phyloP scores from a whole-genome alignment of 192 early-diverging fungal species.

The Coemansia asiatica region DNA sequence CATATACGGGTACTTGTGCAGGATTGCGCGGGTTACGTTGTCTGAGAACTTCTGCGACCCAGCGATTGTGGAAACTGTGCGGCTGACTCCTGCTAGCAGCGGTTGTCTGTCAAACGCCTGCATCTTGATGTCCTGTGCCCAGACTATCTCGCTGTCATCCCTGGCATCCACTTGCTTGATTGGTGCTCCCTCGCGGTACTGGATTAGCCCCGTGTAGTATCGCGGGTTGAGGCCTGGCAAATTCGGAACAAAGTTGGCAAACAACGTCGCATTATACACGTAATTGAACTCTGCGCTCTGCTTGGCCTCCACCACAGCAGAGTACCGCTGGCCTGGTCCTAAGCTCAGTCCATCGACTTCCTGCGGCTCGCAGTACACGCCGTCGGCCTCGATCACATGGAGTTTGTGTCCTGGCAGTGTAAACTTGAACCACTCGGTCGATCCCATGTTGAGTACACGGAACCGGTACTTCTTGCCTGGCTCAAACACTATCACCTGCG shows the following conservation, averaged over 20 bases:
- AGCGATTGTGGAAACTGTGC: slow-evolving; percentile 48
- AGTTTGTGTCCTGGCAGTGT: slow-evolving; percentile 74
- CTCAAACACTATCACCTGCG: slow-evolving; percentile 58
- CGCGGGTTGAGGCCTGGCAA: slow-evolving; percentile 50
- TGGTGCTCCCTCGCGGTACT: slow-evolving; percentile 60
- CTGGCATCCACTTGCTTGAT: slow-evolving; percentile 38
- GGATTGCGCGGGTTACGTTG: slow-evolving; percentile 67
- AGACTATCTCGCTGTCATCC: slow-evolving; percentile 16
- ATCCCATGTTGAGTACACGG: slow-evolving; percentile 73
- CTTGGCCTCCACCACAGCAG: slow-evolving; percentile 71
- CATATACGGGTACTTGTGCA: slow-evolving; percentile 67
- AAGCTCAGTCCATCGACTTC: slow-evolving; percentile 59
- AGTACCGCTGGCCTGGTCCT: slow-evolving; percentile 73
- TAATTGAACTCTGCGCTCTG: slow-evolving; percentile 63
- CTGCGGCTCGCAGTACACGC: slow-evolving; percentile 59
- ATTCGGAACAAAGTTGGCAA: slow-evolving; percentile 53
- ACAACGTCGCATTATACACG: slow-evolving; percentile 59
- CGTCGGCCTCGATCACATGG: slow-evolving; percentile 78
- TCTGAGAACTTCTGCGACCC: slow-evolving; percentile 59
- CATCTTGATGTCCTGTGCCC: slow-evolving; percentile 54
- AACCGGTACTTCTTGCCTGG: slow-evolving; percentile 77
- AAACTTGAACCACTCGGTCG: slow-evolving; percentile 67
- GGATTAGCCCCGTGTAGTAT: slow-evolving; percentile 56
- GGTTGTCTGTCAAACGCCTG: slow-evolving; percentile 51
- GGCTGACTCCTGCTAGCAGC: slow-evolving; percentile 50